Evolutionary conservation across 2,329 filamentous ascomycete species (phyloP).

Genomic region (Neonectria neomacrospora): DNA sequence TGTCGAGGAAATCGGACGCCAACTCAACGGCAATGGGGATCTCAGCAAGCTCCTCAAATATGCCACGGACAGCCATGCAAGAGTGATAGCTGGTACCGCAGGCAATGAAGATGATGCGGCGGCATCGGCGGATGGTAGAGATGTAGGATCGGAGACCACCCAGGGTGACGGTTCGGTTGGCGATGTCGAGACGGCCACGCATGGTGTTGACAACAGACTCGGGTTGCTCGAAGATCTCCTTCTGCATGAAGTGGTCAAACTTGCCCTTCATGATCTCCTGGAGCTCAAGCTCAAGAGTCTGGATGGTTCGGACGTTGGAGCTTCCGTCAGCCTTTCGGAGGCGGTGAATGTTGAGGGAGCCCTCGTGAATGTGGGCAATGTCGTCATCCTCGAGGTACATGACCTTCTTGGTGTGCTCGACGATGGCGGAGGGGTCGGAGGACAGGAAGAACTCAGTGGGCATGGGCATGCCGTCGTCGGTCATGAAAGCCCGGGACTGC

Average conservation of each 20-base stretch:
- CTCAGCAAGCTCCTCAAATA: constrained; percentile 97
- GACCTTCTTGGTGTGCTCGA: constrained; percentile 99
- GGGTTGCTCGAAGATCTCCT: constrained; percentile 99
- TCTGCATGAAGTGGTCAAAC: constrained; percentile 99
- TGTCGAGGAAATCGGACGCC: constrained; percentile 97
- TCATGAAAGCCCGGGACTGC: constrained; percentile 98
- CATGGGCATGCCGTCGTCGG: constrained; percentile 97
- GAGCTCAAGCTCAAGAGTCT: constrained; percentile 97
- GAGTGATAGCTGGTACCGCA: constrained; percentile 99
- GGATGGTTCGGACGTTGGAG: constrained; percentile 96
- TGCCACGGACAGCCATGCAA: constrained; percentile 98
- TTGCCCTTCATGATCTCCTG: constrained; percentile 99
- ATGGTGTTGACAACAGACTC: constrained; percentile 99
- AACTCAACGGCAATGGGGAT: constrained; percentile 97
- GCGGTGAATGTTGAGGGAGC: constrained; percentile 98
- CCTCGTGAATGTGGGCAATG: constrained; percentile 99
- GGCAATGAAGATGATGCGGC: constrained; percentile 98
- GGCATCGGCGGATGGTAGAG: constrained; percentile 93
- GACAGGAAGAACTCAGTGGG: constrained; percentile 99
- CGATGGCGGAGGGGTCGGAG: constrained; percentile 96
- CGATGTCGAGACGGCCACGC: constrained; percentile 95
- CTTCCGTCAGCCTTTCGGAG: constrained; percentile 96
- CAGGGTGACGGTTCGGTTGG: constrained; percentile 94
- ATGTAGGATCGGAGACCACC: constrained; percentile 98
- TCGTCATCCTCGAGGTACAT: constrained; percentile 99